phyloP scores from a whole-genome alignment of 2,329 filamentous ascomycete species.

The Diaporthe destruens region DNA sequence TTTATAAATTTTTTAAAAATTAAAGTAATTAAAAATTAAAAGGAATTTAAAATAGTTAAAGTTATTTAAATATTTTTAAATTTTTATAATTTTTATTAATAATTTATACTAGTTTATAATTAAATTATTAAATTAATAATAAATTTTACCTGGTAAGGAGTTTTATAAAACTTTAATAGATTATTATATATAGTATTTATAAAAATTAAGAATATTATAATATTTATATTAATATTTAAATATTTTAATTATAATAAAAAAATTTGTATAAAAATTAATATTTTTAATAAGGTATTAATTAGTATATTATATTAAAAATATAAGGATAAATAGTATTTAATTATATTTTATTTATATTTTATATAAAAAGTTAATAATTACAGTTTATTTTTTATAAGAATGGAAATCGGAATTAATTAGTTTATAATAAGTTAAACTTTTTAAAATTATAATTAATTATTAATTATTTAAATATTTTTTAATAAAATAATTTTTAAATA shows the following conservation, averaged over 20 bases:
- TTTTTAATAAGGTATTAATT: not conserved
- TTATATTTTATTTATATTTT: not conserved
- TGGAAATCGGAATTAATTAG: not conserved
- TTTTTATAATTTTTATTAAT: not conserved
- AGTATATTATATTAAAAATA: not conserved
- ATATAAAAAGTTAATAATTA: conserved; percentile 14
- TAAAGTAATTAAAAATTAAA: not conserved
- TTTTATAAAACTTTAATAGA: no score
- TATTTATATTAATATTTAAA: not conserved
- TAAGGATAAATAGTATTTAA: not conserved
- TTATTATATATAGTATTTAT: not conserved
- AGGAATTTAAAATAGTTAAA: not conserved
- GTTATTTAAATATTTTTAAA: not conserved
- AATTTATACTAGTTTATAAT: not conserved
- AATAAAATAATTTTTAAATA: not conserved
- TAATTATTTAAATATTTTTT: not conserved
- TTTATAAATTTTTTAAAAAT: not conserved
- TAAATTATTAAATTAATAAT: not conserved
- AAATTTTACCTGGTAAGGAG: not conserved
- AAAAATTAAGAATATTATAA: not conserved
- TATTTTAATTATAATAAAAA: conserved; percentile 6
- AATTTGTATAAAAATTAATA: not conserved
- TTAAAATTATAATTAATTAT: conserved; percentile 13
- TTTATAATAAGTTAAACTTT: not conserved
- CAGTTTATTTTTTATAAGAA: not conserved